These are phyloP conservation scores for Phytomonas sp. DNA, from an alignment of 208 protist genomes.

Conservation along the genomic window DNA sequence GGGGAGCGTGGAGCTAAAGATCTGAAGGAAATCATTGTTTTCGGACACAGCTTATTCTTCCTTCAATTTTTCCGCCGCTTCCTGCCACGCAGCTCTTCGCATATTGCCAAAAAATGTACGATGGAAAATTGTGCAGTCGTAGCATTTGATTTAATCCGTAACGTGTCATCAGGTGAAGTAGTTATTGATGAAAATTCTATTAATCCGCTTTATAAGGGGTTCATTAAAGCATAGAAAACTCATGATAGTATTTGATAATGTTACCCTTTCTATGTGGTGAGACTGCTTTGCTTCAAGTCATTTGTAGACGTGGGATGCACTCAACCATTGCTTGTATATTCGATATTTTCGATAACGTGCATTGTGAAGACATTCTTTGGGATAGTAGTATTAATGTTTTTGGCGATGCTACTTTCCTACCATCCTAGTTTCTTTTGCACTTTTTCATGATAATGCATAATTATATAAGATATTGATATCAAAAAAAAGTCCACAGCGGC, in stretches of 20 bases:
- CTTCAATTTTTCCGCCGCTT: slow-evolving; percentile 84
- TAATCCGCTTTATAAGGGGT: slow-evolving; percentile 68
- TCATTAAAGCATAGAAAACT: slow-evolving; percentile 22
- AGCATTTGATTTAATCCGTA: slow-evolving; percentile 59
- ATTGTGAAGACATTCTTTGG: background rate
- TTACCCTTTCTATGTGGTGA: slow-evolving; percentile 10
- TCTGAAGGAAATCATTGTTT: slow-evolving; percentile 83
- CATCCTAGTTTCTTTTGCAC: background rate
- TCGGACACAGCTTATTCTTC: slow-evolving; percentile 89
- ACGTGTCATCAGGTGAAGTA: slow-evolving; percentile 55
- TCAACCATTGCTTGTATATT: background rate
- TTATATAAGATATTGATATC: background rate
- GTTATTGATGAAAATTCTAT: slow-evolving; percentile 64
- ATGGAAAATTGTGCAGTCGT: slow-evolving; percentile 88
- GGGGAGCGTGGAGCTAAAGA: background rate
- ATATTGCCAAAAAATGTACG: slow-evolving; percentile 72
- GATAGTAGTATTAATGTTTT: background rate
- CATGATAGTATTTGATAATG: background rate
- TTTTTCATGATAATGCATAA: background rate
- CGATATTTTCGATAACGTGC: background rate
- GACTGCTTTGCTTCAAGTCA: background rate
- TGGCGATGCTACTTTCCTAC: background rate
- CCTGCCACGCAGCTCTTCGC: slow-evolving; percentile 52
- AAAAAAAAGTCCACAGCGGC: slow-evolving; percentile 5
- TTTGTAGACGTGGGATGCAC: background rate